Percentiles rank a stretch among this genome's conserved stretches.
These are phyloP conservation scores for Corymbia maculata DNA, from an alignment of 345 rosid species.

Conservation along the genomic window DNA sequence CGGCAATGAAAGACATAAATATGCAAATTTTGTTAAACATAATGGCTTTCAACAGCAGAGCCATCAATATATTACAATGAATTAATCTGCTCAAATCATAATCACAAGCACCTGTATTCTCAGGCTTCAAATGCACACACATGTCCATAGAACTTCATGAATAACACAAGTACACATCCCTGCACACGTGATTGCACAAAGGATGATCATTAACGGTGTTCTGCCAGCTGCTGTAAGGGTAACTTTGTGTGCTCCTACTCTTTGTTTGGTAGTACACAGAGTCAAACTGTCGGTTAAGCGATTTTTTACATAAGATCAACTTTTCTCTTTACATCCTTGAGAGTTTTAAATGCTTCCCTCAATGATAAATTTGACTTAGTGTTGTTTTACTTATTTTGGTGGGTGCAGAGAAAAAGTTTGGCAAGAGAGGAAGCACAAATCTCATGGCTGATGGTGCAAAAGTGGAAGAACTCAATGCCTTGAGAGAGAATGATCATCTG, in stretches of 20 bases:
- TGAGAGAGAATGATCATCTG: conserved; percentile 76
- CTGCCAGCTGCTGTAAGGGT: neutral
- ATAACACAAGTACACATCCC: neutral
- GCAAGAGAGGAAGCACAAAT: conserved; percentile 58
- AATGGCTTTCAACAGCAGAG: neutral
- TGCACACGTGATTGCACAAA: neutral
- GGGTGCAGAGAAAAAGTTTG: conserved; percentile 65
- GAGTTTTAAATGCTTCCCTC: neutral
- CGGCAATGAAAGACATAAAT: neutral
- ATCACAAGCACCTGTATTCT: neutral
- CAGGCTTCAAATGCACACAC: neutral
- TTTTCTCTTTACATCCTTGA: neutral
- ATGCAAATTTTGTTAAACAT: neutral
- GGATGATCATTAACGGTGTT: neutral
- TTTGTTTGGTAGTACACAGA: neutral
- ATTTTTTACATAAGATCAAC: neutral
- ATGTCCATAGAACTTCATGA: neutral
- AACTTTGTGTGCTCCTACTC: neutral
- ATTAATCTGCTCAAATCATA: neutral
- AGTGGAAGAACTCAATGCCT: conserved; percentile 66
- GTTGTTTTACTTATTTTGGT: neutral
- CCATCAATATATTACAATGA: neutral
- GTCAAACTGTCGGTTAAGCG: neutral
- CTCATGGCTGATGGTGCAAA: conserved; percentile 68
- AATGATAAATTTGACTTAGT: neutral